Base-by-base conservation (phyloP, 2,329 filamentous ascomycete species). In the Scedosporium minutisporum region DNA sequence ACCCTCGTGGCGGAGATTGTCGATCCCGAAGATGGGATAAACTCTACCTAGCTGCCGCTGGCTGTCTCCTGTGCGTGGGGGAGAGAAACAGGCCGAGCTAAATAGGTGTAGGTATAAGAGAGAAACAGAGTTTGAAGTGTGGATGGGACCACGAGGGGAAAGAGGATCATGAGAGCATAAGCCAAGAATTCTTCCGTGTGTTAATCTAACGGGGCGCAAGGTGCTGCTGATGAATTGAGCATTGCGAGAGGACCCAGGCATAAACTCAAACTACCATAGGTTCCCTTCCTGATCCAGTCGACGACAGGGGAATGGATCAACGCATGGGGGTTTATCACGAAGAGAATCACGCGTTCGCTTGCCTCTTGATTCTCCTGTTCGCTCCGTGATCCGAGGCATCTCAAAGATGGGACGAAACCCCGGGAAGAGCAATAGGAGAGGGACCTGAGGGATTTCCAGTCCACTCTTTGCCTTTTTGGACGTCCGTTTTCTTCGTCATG, bases 1-100 rank as follows among this genome's bases (percentile, higher is more conserved):
- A 55, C 51, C 23, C 9, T 14, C 51, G 6, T 23, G 21, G 51
- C 51, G 51, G 51, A 55, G 51, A 23, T 23, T 55, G 51, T 55
- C 51, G 51, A 55, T 55, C 51, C 51, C 51, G 51, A 55, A 55
- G 51, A 55, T 55, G 21, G 51, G 51, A 55, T 27, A 55, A 55
- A 23, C 21, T n/a, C 21, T 14, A 14, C 21, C 51, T 12, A 27
- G 51, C 10, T 38, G 10, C 33, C 10, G 10, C 33, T 4, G 10
- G 10, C 33, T 12, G 10, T 38, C 10, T 38, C 33, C 33, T 38
- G 10, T 38, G 33, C 9, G 33, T 38, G 33, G 33, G 33, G 29
- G 10, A 12, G 29, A 10, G 33, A 38, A 38, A 38, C 33, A 38
- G 9, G 29, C 9, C 6, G 6, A 33, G 3, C 29, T 33, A 33